Evolutionary conservation across 2,329 filamentous ascomycete genomes (phyloP).

Genomic region (Ustulina deusta): DNA sequence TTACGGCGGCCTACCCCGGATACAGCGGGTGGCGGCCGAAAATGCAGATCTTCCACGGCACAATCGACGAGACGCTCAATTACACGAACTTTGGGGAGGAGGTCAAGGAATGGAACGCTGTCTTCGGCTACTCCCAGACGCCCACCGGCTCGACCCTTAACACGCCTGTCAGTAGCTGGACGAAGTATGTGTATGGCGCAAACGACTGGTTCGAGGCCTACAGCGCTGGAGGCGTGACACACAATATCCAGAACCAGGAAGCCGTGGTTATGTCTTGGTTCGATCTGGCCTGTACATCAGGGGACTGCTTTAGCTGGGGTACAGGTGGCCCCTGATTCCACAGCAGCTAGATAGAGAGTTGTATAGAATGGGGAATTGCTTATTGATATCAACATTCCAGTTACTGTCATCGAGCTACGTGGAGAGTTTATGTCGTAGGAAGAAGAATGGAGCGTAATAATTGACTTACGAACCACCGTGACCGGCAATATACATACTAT

Average conservation of each 20-base stretch:
- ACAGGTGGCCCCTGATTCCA: slow-evolving; percentile 40
- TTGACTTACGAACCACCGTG: no score
- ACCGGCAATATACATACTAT: no score
- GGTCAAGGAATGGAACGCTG: slow-evolving; percentile 64
- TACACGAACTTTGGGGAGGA: slow-evolving; percentile 67
- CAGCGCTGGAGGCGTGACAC: slow-evolving; percentile 54
- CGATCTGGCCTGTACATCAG: slow-evolving; percentile 51
- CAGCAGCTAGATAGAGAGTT: background rate
- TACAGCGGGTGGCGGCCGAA: slow-evolving; percentile 65
- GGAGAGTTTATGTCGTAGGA: no score
- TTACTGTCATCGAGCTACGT: no score
- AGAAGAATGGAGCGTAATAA: no score
- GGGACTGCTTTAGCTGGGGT: slow-evolving; percentile 55
- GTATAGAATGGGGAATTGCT: no score
- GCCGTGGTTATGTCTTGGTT: slow-evolving; percentile 54
- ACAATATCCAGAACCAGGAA: slow-evolving; percentile 56
- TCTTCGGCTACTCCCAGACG: slow-evolving; percentile 51
- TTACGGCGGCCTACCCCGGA: slow-evolving; percentile 59
- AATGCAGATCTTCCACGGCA: slow-evolving; percentile 70
- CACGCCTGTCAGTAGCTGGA: slow-evolving; percentile 54
- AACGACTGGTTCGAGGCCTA: slow-evolving; percentile 56
- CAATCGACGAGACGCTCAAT: slow-evolving; percentile 61
- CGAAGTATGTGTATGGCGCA: slow-evolving; percentile 53
- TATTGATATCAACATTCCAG: no score
- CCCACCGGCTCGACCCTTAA: slow-evolving; percentile 48